Evolutionary conservation across 2,329 filamentous ascomycete species (phyloP).

Genomic region (Talaromyces sp.): DNA sequence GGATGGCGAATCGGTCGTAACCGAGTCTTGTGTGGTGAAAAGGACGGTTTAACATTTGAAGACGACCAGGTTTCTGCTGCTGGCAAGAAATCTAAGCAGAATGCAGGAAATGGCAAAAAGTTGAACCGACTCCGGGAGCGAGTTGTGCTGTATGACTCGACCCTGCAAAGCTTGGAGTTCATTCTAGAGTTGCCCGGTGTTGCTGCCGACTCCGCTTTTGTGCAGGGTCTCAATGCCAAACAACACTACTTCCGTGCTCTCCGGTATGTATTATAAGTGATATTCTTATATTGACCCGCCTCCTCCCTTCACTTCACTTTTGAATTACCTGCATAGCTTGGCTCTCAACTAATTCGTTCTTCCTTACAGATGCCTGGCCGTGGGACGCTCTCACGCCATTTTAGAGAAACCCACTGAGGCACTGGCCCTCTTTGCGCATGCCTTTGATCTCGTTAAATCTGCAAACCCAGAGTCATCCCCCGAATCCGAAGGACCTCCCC

Average conservation of each 20-base stretch:
- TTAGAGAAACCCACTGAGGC: constrained; percentile 74
- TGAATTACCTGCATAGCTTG: not conserved
- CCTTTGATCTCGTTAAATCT: constrained; percentile 62
- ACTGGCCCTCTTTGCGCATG: constrained; percentile 79
- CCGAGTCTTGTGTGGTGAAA: constrained; percentile 78
- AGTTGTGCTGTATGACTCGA: constrained; percentile 87
- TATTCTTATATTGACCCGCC: not conserved
- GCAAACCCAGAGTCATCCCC: constrained; percentile 49
- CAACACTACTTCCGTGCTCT: constrained; percentile 83
- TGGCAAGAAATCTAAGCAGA: constrained; percentile 55
- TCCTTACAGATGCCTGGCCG: constrained; percentile 68
- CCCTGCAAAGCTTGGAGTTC: constrained; percentile 84
- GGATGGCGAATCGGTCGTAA: constrained; percentile 95
- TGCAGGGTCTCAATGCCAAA: constrained; percentile 76
- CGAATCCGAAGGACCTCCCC: constrained; percentile 57
- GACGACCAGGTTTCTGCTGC: constrained; percentile 55
- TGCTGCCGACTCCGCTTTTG: constrained; percentile 76
- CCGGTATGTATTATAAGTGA: constrained; percentile 61
- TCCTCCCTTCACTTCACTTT: too few species aligned
- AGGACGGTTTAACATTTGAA: constrained; percentile 70
- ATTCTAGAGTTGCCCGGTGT: constrained; percentile 89
- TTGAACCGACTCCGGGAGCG: constrained; percentile 81
- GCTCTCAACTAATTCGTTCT: constrained; percentile 16
- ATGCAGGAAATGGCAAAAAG: constrained; percentile 73
- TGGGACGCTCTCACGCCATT: constrained; percentile 81